These are phyloP conservation scores for Omphalotus olearius DNA, from an alignment of 1,284 basidiomycete genomes.

Conservation along the genomic window DNA sequence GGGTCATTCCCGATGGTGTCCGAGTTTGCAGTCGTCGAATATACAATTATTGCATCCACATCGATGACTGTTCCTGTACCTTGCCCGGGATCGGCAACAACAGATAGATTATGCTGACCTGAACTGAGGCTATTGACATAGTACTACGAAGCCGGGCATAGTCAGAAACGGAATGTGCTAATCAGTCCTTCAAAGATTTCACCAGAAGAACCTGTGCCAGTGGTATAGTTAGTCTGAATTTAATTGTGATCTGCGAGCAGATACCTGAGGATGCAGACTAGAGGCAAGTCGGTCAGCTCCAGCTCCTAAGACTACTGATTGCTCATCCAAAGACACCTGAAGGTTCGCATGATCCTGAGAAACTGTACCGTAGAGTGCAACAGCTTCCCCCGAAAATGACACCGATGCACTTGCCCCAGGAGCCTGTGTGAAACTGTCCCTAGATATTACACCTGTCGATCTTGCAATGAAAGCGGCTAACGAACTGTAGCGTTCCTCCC, in stretches of 20 bases:
- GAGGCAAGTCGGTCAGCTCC: conserved; percentile 28
- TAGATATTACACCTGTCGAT: conserved; percentile 17
- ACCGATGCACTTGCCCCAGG: conserved; percentile 38
- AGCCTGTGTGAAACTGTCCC: conserved; percentile 30
- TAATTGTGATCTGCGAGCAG: conserved; percentile 6
- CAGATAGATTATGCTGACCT: conserved; percentile 28
- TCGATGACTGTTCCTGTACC: conserved; percentile 34
- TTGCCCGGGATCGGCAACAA: conserved; percentile 26
- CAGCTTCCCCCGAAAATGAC: conserved; percentile 43
- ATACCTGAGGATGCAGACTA: conserved; percentile 35
- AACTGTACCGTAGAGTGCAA: conserved; percentile 48
- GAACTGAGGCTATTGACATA: conserved; percentile 33
- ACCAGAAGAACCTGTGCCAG: conserved; percentile 39
- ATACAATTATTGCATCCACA: conserved; percentile 39
- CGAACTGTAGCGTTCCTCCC: conserved; percentile 39
- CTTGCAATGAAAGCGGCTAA: neutral
- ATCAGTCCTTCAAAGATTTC: conserved; percentile 13
- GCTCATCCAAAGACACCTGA: conserved; percentile 40
- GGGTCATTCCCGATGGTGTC: too few species aligned
- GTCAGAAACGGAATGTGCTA: conserved; percentile 2
- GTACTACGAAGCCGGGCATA: conserved; percentile 27
- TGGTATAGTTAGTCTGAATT: conserved; percentile 8
- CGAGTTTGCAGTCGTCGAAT: conserved; percentile 16
- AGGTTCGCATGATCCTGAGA: conserved; percentile 45
- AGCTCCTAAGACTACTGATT: conserved; percentile 28